Evolutionary conservation across 2,329 filamentous ascomycete genomes (phyloP).

Genomic region (Delphinella strobiligena): DNA sequence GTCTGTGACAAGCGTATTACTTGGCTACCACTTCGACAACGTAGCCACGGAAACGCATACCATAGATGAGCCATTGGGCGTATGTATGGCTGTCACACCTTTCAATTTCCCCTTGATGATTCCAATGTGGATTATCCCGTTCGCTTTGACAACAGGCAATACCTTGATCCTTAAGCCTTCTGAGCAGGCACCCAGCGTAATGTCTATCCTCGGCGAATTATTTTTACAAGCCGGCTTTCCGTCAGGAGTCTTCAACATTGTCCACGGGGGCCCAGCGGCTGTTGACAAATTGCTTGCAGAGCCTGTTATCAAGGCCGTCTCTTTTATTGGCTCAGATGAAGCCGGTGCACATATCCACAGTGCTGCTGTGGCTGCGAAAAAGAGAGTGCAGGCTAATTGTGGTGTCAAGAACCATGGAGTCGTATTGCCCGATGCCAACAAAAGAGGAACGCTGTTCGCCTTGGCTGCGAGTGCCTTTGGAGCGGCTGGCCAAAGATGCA

Average conservation of each 20-base stretch:
- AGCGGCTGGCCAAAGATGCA: constrained; percentile 67
- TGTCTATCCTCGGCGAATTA: background rate
- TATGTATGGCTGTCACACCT: background rate
- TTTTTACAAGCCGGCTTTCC: background rate
- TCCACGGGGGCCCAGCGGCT: constrained; percentile 64
- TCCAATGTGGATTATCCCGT: background rate
- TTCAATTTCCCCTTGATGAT: background rate
- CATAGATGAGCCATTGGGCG: background rate
- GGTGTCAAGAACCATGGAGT: constrained; percentile 79
- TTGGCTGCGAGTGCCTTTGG: constrained; percentile 69
- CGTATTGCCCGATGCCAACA: constrained; percentile 68
- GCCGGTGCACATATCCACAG: constrained; percentile 70
- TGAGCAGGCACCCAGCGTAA: background rate
- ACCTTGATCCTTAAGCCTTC: background rate
- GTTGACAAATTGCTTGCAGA: constrained; percentile 72
- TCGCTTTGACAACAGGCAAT: background rate
- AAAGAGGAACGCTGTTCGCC: constrained; percentile 70
- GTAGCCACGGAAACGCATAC: background rate
- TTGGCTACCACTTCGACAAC: background rate
- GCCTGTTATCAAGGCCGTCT: constrained; percentile 66
- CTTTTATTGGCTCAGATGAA: constrained; percentile 70
- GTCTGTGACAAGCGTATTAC: background rate
- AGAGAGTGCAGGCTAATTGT: constrained; percentile 70
- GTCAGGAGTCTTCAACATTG: constrained; percentile 58
- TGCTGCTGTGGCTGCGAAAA: constrained; percentile 64